Evolutionary conservation across 2,329 filamentous ascomycete species (phyloP), one percentile per base, ranked within the genome.

Genomic region (Aspergillus sp.): DNA sequence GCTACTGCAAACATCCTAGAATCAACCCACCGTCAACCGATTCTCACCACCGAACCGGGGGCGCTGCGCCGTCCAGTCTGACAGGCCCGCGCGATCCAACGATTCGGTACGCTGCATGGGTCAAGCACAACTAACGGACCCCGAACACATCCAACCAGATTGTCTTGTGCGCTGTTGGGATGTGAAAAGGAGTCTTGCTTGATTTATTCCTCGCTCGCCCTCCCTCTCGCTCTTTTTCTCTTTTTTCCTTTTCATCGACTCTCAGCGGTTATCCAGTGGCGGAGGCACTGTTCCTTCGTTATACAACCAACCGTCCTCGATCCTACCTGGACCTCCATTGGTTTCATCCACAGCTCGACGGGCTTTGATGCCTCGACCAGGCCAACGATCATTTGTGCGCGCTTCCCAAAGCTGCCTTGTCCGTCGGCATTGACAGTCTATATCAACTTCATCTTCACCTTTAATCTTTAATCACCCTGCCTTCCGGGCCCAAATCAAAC

Each of bases 101-200:
- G 55, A 49, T 53, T 55, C 55, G 61, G 58, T 60, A 58, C 61
- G 54, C 57, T 62, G 58, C 60, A 61, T 62, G 60, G 59, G 42
- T 59, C 52, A 58, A 52, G 58, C 50, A 59, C 52, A 55, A 54
- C 60, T 57, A 52, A 53, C 57, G 42, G 51, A 50, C 52, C 56
- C 54, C 52, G 58, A 24, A 51, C 52, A 46, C 52, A 52, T 51
- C 57, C 57, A 57, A 59, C 58, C 54, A 48, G 54, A 54, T 42
- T 49, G 53, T 50, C 57, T 56, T 48, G 49, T 60, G 53, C 47
- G 46, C 42, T 56, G 59, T 61, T 61, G 55, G 58, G 55, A 54
- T 54, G 51, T 36, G 49, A 51, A 48, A 43, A 49, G 36, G 20
- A 53, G 42, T 49, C 43, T 48, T 50, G 47, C 38, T 30, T 30